Evolutionary conservation across 2,329 filamentous ascomycete species (phyloP).

Genomic region (Exophiala oligosperma): DNA sequence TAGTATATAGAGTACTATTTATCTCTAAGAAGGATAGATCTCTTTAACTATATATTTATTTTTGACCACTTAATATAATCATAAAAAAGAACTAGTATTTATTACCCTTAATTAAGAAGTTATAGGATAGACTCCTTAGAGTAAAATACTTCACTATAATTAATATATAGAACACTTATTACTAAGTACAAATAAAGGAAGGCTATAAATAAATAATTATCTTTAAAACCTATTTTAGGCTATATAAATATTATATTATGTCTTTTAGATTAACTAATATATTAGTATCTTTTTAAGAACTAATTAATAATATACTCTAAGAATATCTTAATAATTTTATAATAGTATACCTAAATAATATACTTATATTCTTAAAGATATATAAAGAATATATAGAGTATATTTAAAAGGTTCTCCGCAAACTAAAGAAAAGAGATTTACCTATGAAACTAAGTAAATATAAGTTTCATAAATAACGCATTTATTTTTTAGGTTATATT

Average conservation of each 20-base stretch:
- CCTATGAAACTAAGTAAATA: conserved; percentile 32
- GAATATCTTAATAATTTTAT: conserved; percentile 16
- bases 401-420: conserved; percentile 25
- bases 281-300: conserved; percentile 6
- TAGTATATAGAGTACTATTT: not conserved
- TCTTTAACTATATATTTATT: not conserved
- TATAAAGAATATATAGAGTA: not conserved
- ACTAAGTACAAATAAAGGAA: conserved; percentile 8
- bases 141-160: not conserved
- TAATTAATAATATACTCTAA: conserved; percentile 15
- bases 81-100: not conserved
- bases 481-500: conserved; percentile 35
- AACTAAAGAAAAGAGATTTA: conserved; percentile 11
- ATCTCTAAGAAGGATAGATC: not conserved
- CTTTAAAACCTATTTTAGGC: conserved; percentile 19
- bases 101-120: not conserved
- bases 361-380: conserved; percentile 31
- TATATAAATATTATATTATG: conserved; percentile 8
- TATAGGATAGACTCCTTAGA: not conserved
- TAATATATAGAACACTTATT: not conserved
- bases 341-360: conserved; percentile 26
- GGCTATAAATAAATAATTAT: conserved; percentile 26
- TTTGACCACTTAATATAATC: conserved; percentile 1
- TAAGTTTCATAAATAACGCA: conserved; percentile 32
- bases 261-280: not conserved